Conservation (phyloP, 2,329 filamentous ascomycete species). For the Colletotrichum graminicola region DNA sequence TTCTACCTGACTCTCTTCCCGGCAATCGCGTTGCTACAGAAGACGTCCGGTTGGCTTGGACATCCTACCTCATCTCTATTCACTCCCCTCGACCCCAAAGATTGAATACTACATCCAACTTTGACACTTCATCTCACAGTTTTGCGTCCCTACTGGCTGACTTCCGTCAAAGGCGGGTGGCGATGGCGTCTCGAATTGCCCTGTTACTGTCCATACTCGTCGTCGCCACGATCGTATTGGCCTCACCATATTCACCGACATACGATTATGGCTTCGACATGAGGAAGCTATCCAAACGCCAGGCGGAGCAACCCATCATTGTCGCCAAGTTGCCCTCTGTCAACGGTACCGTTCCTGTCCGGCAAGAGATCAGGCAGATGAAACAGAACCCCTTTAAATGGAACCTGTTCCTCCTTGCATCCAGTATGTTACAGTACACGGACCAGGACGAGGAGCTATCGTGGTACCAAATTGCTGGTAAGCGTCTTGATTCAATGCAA, state of each 20-base stretch:
- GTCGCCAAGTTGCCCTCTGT: constrained; percentile 57
- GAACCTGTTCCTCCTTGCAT: constrained; percentile 82
- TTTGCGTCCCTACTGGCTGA: background rate
- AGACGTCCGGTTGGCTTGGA: background rate
- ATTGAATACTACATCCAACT: background rate
- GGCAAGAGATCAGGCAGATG: constrained; percentile 78
- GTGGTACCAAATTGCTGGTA: constrained; percentile 84
- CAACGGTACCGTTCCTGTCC: constrained; percentile 58
- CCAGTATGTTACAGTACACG: constrained; percentile 78
- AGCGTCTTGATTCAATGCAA: constrained; percentile 44
- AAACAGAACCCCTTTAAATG: constrained; percentile 73
- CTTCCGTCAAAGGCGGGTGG: constrained; percentile 1
- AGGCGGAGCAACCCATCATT: constrained; percentile 54
- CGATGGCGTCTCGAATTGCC: constrained; percentile 19
- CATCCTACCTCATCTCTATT: background rate
- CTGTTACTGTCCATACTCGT: constrained; percentile 13
- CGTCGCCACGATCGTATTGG: constrained; percentile 5
- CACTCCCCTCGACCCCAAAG: background rate
- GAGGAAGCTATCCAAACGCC: constrained; percentile 55
- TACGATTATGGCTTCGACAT: constrained; percentile 67
- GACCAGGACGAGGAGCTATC: constrained; percentile 74
- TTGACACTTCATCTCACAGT: background rate
- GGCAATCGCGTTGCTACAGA: background rate
- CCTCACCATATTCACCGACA: constrained; percentile 27
- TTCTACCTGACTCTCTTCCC: background rate